These are phyloP conservation scores for Biscutella laevigata DNA, from an alignment of 441 rosid species.

Conservation along the genomic window DNA sequence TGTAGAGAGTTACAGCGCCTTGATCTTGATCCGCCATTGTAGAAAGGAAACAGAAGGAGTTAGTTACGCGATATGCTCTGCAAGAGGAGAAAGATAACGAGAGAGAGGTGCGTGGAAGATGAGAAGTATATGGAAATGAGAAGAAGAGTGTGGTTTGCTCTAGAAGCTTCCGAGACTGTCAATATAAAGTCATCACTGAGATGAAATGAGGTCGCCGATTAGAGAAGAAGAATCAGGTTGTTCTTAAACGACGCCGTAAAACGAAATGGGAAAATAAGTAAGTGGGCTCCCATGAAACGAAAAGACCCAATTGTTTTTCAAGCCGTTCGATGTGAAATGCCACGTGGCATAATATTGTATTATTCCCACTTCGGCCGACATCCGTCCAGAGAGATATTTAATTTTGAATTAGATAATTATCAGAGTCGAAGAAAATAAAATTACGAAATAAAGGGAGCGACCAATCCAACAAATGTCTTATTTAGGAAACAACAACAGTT, in stretches of 20 bases:
- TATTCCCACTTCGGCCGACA: neutral
- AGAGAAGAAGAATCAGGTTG: neutral
- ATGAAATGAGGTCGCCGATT: constrained; percentile 1
- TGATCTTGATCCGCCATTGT: constrained; percentile 55
- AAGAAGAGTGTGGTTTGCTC: constrained; percentile 17
- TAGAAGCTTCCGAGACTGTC: constrained; percentile 16
- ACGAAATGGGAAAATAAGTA: neutral
- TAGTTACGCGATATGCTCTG: constrained; percentile 19
- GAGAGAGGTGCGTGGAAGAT: neutral
- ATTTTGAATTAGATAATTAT: neutral
- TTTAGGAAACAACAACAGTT: neutral
- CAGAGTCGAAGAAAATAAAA: neutral
- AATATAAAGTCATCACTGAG: neutral
- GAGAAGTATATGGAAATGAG: constrained; percentile 7
- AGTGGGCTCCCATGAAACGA: constrained; percentile 15
- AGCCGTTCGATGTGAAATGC: constrained; percentile 12
- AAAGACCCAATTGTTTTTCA: neutral
- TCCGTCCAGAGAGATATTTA: constrained; percentile 3
- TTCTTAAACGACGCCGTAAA: neutral
- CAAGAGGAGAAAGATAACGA: neutral
- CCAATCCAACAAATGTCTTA: constrained; percentile 18
- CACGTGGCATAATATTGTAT: constrained; percentile 9
- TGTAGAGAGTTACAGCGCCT: constrained; percentile 69
- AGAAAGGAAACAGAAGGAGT: neutral
- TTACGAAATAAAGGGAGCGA: constrained; percentile 15